phyloP scores from a whole-genome alignment of 192 early-diverging fungal species.

The Coemansia sp. region DNA sequence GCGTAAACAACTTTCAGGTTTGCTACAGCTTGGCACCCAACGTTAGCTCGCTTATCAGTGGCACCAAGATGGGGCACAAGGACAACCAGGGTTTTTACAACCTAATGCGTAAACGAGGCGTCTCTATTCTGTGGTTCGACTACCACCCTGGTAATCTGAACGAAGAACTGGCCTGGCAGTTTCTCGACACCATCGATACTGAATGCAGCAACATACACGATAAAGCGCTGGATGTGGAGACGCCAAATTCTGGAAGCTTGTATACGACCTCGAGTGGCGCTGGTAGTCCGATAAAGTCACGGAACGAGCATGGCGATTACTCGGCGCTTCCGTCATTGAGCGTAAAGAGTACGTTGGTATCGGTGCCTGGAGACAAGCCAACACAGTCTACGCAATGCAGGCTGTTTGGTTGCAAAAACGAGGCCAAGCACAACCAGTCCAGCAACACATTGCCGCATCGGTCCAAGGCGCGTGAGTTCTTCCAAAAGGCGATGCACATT shows the following conservation, averaged over 20 bases:
- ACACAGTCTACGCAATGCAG: neutral
- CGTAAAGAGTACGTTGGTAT: neutral
- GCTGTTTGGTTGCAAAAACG: neutral
- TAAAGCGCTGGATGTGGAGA: neutral
- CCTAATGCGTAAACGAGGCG: conserved; percentile 29
- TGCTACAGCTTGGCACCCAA: conserved; percentile 51
- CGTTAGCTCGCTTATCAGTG: conserved; percentile 47
- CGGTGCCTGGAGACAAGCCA: neutral
- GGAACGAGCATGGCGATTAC: neutral
- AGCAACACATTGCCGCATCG: conserved; percentile 1
- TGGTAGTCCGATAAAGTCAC: neutral
- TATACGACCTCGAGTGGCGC: neutral
- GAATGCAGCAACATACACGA: neutral
- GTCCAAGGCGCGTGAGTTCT: conserved; percentile 19
- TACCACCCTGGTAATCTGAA: conserved; percentile 28
- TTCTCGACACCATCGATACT: conserved; percentile 13
- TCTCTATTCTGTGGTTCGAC: conserved; percentile 52
- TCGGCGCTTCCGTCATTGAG: neutral
- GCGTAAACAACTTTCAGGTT: conserved; percentile 33
- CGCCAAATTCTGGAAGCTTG: neutral
- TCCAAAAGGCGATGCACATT: conserved; percentile 31
- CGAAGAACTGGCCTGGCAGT: conserved; percentile 33
- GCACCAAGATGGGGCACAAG: conserved; percentile 17
- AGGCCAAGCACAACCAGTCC: neutral
- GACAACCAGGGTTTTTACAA: conserved; percentile 42